A percentile compares a stretch with the other conserved stretches of the same genome.
Conservation (phyloP, 176 grass and related monocot species). For the Tuctoria greenei region DNA sequence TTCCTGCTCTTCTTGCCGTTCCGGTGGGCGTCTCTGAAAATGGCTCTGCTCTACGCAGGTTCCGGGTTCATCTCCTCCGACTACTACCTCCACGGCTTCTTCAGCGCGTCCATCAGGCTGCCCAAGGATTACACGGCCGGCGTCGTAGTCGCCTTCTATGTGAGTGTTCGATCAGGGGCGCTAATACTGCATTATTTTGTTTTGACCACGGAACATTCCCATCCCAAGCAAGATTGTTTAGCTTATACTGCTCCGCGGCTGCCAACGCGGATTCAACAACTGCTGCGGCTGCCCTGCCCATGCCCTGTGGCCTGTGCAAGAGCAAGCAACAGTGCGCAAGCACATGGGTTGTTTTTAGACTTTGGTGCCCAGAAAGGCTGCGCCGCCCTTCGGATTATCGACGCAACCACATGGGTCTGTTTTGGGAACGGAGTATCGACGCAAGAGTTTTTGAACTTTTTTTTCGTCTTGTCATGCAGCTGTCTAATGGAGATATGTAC, state of each 20-base stretch:
- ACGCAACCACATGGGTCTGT: too few relatives aligned
- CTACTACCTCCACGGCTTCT: conserved; percentile 73
- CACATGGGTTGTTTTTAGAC: conserved; percentile 40
- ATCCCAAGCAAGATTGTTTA: neutral
- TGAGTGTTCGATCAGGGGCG: conserved; percentile 28
- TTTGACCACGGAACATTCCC: conserved; percentile 1
- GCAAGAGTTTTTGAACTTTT: neutral
- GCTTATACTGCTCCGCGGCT: neutral
- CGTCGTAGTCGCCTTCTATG: conserved; percentile 89
- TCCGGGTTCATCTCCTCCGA: conserved; percentile 86
- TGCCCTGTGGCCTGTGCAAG: conserved; percentile 26
- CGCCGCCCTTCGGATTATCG: too few relatives aligned
- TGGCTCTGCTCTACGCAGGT: conserved; percentile 26
- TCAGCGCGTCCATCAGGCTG: conserved; percentile 80
- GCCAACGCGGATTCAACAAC: conserved; percentile 39
- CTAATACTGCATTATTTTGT: neutral
- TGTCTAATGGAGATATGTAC: conserved; percentile 82
- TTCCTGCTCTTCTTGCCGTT: neutral
- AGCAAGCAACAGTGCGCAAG: conserved; percentile 11
- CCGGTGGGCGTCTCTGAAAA: neutral
- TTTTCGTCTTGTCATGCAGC: conserved; percentile 31
- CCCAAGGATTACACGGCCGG: conserved; percentile 75
- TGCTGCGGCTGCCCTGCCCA: conserved; percentile 19
- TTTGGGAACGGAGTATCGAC: neutral
- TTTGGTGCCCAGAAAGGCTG: conserved; percentile 49